phyloP scores from a whole-genome alignment of 805 yeast genomes.

The Starmera quercuum region DNA sequence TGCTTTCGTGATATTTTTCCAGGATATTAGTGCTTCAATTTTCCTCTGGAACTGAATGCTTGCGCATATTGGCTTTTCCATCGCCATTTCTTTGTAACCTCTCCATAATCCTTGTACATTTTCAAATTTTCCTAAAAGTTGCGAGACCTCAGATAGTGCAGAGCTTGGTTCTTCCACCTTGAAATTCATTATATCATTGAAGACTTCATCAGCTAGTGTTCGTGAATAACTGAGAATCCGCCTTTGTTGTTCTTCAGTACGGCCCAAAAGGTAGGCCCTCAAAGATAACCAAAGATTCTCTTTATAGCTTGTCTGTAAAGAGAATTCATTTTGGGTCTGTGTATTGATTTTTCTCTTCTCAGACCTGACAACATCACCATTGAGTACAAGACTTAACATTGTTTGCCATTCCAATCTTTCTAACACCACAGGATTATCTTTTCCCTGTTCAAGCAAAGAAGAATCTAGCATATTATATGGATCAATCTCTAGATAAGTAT shows the following conservation, averaged over 20 bases:
- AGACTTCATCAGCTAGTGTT: slow-evolving; percentile 61
- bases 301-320: slow-evolving; percentile 46
- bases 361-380: slow-evolving; percentile 89
- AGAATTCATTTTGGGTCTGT: slow-evolving; percentile 37
- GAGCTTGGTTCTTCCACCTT: slow-evolving; percentile 39
- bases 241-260: slow-evolving; percentile 73
- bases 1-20: slow-evolving; percentile 71
- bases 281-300: slow-evolving; percentile 85
- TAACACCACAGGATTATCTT: slow-evolving; percentile 33
- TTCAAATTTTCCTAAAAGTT: slow-evolving; percentile 52
- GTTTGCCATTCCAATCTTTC: slow-evolving; percentile 96
- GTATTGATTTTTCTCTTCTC: slow-evolving; percentile 75
- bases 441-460: slow-evolving; percentile 10
- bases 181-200: slow-evolving; percentile 63
- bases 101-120: slow-evolving; percentile 74
- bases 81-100: slow-evolving; percentile 66
- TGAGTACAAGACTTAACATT: slow-evolving; percentile 81
- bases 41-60: slow-evolving; percentile 55
- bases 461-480: slow-evolving; percentile 21
- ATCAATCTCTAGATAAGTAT: slow-evolving; percentile 41
- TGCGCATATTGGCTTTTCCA: slow-evolving; percentile 67
- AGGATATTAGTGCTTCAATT: slow-evolving; percentile 73
- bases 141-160: slow-evolving; percentile 45
- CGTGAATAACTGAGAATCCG: slow-evolving; percentile 62
- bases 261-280: slow-evolving; percentile 71